A percentile compares a stretch with the other conserved stretches of the same genome.
These are phyloP conservation scores for Plantago elongata DNA, from an alignment of 257 asterid species.

Conservation along the genomic window DNA sequence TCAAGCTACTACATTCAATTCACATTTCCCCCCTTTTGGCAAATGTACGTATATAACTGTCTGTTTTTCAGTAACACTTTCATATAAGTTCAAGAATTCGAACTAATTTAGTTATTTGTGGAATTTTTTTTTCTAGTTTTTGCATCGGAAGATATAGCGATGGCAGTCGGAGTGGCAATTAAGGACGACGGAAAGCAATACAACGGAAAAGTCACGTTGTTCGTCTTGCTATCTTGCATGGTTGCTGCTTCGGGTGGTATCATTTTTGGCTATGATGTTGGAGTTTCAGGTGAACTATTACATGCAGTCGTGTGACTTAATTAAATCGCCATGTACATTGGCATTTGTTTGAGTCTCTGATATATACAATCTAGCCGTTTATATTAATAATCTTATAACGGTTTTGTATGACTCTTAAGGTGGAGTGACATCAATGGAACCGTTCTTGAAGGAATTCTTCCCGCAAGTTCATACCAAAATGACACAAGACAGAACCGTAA, in stretches of 20 bases:
- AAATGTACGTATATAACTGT: constrained; percentile 1
- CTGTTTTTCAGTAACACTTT: neutral
- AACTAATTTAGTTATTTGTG: neutral
- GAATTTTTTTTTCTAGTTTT: neutral
- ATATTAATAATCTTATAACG: neutral
- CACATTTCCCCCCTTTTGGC: neutral
- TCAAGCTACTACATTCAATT: neutral
- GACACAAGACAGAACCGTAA: neutral
- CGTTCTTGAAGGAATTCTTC: constrained; percentile 6
- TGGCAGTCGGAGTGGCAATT: constrained; percentile 1
- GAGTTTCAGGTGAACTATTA: neutral
- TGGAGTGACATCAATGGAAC: constrained; percentile 10
- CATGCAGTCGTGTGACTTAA: neutral
- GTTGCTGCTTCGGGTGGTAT: constrained; percentile 6
- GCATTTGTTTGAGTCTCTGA: neutral
- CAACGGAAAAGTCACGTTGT: constrained; percentile 1
- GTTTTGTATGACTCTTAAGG: neutral
- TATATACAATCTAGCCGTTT: neutral
- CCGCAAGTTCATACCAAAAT: constrained; percentile 1
- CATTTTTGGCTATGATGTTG: constrained; percentile 6
- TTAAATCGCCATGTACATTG: neutral
- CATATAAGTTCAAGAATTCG: neutral
- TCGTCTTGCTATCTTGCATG: constrained; percentile 10
- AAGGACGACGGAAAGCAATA: neutral
- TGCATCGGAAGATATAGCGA: neutral